A percentile compares a stretch with the other conserved stretches of the same genome.
Evolutionary conservation across 2,329 filamentous ascomycete genomes (phyloP).

Genomic region (Dothideomycetidae sp.): DNA sequence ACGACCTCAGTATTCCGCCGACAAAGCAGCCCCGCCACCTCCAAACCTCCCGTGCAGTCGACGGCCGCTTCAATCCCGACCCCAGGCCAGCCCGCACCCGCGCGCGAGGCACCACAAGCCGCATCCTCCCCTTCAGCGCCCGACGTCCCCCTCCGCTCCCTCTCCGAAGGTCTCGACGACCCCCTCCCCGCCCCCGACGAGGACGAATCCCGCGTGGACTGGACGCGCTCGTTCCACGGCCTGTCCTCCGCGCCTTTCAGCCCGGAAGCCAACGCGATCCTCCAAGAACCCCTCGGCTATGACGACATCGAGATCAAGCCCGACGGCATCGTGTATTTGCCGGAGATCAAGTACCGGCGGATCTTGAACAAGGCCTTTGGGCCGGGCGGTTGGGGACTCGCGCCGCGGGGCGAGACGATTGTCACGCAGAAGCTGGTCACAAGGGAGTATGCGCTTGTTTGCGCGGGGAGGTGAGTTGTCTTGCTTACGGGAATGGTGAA

Average conservation of each 20-base stretch:
- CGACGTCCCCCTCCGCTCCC: constrained; percentile 23
- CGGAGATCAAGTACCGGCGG: constrained; percentile 93
- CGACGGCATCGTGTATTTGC: constrained; percentile 88
- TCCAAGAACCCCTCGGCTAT: constrained; percentile 51
- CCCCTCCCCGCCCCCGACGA: constrained; percentile 35
- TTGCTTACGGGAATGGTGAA: constrained; percentile 3
- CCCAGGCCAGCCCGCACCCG: not conserved
- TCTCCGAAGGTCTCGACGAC: constrained; percentile 39
- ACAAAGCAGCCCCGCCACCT: not conserved
- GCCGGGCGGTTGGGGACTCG: constrained; percentile 88
- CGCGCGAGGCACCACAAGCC: constrained; percentile 1
- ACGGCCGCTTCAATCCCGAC: not conserved
- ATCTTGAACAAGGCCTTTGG: constrained; percentile 86
- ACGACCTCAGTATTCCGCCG: constrained; percentile 2
- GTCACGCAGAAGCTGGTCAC: constrained; percentile 72
- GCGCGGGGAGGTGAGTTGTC: constrained; percentile 60
- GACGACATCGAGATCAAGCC: constrained; percentile 93
- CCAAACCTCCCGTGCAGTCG: constrained; percentile 1
- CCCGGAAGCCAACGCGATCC: constrained; percentile 50
- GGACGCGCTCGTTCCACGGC: constrained; percentile 72
- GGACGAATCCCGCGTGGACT: constrained; percentile 49
- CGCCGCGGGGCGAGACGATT: constrained; percentile 70
- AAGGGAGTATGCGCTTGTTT: constrained; percentile 83
- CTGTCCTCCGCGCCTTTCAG: constrained; percentile 58
- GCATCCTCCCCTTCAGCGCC: constrained; percentile 4